These are phyloP conservation scores for Pleurotus salmoneostramineus DNA, from an alignment of 768 basidiomycete genomes.

Conservation along the genomic window DNA sequence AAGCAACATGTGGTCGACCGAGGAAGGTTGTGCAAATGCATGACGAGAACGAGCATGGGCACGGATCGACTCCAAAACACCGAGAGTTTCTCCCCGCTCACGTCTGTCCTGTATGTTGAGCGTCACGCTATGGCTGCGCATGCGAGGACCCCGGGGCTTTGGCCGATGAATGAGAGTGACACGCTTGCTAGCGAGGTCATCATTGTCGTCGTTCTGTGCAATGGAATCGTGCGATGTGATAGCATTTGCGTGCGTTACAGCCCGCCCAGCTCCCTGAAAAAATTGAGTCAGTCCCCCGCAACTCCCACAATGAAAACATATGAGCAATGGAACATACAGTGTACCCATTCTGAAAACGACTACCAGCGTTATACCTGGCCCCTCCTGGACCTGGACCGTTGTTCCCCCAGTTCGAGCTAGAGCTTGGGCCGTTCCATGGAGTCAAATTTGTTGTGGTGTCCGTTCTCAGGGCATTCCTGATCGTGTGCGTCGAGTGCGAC, in stretches of 20 bases:
- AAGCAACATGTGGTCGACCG: conserved; percentile 35
- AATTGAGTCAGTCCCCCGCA: background rate
- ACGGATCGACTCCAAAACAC: conserved; percentile 62
- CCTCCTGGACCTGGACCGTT: conserved; percentile 67
- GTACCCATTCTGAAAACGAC: conserved; percentile 67
- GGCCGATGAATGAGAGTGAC: conserved; percentile 21
- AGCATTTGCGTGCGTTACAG: conserved; percentile 69
- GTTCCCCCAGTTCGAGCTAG: conserved; percentile 45
- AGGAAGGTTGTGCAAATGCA: conserved; percentile 36
- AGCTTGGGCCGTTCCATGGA: conserved; percentile 41
- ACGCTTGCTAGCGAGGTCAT: conserved; percentile 38
- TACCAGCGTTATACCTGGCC: conserved; percentile 67
- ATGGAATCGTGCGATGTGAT: conserved; percentile 51
- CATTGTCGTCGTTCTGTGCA: conserved; percentile 52
- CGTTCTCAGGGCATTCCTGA: conserved; percentile 74
- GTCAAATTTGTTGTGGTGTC: conserved; percentile 34
- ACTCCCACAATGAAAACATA: background rate
- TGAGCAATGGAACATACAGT: conserved; percentile 39
- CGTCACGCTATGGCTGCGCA: conserved; percentile 61
- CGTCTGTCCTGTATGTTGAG: conserved; percentile 34
- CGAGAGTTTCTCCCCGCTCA: conserved; percentile 40
- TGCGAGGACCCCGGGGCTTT: conserved; percentile 29
- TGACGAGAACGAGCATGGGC: conserved; percentile 61
- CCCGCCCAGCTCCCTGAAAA: conserved; percentile 60
- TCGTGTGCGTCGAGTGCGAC: conserved; percentile 58